phyloP scores from a whole-genome alignment of 805 yeast genomes.

The Lipomyces sp. region DNA sequence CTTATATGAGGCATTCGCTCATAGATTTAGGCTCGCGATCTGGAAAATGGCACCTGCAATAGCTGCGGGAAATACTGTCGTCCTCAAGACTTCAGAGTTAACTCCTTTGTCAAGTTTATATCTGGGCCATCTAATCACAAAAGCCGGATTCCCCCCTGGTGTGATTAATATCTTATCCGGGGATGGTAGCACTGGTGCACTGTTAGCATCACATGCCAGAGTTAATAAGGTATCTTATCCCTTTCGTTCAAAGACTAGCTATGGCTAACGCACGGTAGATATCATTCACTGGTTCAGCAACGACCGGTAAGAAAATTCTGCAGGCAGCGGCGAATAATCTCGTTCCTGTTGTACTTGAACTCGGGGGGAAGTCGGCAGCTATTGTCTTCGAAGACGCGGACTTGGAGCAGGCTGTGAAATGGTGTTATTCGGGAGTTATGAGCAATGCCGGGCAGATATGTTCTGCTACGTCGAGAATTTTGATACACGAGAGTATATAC shows the following conservation, averaged over 20 bases:
- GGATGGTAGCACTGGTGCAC: slow-evolving; percentile 72
- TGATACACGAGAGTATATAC: slow-evolving; percentile 81
- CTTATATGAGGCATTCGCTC: not conserved
- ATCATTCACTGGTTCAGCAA: slow-evolving; percentile 94
- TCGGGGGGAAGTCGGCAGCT: slow-evolving; percentile 95
- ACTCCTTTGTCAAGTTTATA: slow-evolving; percentile 73
- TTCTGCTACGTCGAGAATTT: slow-evolving; percentile 90
- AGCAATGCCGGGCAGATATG: slow-evolving; percentile 96
- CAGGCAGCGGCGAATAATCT: slow-evolving; percentile 67
- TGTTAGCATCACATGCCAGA: slow-evolving; percentile 63
- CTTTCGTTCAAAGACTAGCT: not conserved
- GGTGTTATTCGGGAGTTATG: slow-evolving; percentile 79
- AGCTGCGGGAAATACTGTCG: slow-evolving; percentile 76
- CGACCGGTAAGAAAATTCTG: slow-evolving; percentile 81
- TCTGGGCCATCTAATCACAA: slow-evolving; percentile 60
- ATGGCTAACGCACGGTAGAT: slow-evolving; percentile 50
- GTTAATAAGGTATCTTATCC: slow-evolving; percentile 66
- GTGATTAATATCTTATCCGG: slow-evolving; percentile 75
- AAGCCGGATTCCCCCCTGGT: slow-evolving; percentile 79
- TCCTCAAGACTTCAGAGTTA: slow-evolving; percentile 74
- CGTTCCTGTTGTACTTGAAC: slow-evolving; percentile 88
- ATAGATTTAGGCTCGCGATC: slow-evolving; percentile 30
- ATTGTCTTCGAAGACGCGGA: slow-evolving; percentile 87
- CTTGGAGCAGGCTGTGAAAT: slow-evolving; percentile 71
- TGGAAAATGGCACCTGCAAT: slow-evolving; percentile 86